Base-by-base conservation (phyloP, 495 filamentous ascomycete species). In the Clavariopsis aquatica region DNA sequence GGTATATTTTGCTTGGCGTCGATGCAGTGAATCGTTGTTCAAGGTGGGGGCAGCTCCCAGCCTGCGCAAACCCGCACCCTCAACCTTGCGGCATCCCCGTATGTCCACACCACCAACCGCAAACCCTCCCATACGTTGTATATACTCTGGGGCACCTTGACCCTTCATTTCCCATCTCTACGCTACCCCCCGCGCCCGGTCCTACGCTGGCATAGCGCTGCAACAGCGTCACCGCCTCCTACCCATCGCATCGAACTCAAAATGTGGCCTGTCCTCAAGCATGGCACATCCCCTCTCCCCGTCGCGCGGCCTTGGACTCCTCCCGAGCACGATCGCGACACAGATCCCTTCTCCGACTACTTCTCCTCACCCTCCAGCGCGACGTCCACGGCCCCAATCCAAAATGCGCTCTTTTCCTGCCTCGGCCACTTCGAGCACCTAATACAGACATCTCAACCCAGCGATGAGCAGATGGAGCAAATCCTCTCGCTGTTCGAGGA, bases 261-360 rank as follows among this genome's bases (percentile, higher is more conserved):
- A 20, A 63, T 63, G 60, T 49, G 51, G 60, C 51, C 60, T 7
- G 34, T 20, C 6, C 15, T 47, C 31, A 63, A 47, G 41, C 26
- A 23, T 23, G 47, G 47, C 36, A 24, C 61, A 3, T 23, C 52
- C 8, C 53, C 27, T 2, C 27, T 52, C 20, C 62, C 41, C 54
- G 47, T 60, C 34, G 49, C 56, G 31, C 62, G 55, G 20, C 62
- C 62, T 28, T 65, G 24, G 27, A 65, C 62, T 19, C 62, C 62
- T 19, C 62, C 62, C 27, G 45, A 65, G 8, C 38, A 31, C 22
- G 62, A 59, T 9, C 5, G 2, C 2, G 19, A 23, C 52, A 2
- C n/a, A 15, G 20, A 41, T 17, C 31, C 19, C 52, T 23, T 56
- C 31, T 22, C 20, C 28, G 24, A 43, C 34, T 19, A 41, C 29